phyloP scores from a whole-genome alignment of 2,329 filamentous ascomycete genomes.

The Fonsecaea erecta region DNA sequence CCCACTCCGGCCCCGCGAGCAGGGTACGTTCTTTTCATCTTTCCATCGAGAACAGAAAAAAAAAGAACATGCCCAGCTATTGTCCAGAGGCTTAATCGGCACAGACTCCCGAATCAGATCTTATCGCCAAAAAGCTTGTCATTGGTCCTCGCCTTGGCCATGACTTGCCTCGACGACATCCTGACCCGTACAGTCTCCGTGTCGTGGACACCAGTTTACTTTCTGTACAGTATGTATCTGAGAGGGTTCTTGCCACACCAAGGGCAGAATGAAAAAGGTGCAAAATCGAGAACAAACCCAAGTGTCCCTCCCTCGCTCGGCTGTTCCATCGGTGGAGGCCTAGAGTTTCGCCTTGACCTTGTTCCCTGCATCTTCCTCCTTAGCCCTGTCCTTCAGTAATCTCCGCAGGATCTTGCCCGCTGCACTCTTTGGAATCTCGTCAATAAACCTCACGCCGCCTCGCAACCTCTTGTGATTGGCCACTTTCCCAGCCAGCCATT shows the following conservation, averaged over 20 bases:
- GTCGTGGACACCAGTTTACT: not conserved
- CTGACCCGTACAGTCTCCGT: not conserved
- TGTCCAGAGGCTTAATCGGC: constrained; percentile 12
- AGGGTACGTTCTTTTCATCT: not conserved
- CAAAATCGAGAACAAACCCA: not conserved
- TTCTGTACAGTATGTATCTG: not conserved
- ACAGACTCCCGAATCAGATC: constrained; percentile 9
- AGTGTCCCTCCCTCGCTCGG: not conserved
- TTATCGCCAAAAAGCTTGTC: constrained; percentile 21
- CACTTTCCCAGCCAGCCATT: constrained; percentile 40
- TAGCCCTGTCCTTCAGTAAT: constrained; percentile 50
- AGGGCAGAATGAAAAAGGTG: not conserved
- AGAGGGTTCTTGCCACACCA: not conserved
- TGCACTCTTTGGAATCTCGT: constrained; percentile 41
- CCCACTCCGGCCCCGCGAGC: not conserved
- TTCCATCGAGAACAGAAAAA: not conserved
- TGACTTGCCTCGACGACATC: not conserved
- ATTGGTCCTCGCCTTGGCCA: constrained; percentile 11
- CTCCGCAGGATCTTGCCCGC: constrained; percentile 56
- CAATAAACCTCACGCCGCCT: constrained; percentile 45
- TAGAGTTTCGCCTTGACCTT: constrained; percentile 49
- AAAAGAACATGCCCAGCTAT: not conserved
- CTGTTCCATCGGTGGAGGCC: constrained; percentile 12
- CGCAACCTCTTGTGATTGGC: constrained; percentile 45
- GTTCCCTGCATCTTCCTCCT: constrained; percentile 43